Base-by-base conservation (phyloP, 2,329 filamentous ascomycete species). In the Colletotrichum filicis region DNA sequence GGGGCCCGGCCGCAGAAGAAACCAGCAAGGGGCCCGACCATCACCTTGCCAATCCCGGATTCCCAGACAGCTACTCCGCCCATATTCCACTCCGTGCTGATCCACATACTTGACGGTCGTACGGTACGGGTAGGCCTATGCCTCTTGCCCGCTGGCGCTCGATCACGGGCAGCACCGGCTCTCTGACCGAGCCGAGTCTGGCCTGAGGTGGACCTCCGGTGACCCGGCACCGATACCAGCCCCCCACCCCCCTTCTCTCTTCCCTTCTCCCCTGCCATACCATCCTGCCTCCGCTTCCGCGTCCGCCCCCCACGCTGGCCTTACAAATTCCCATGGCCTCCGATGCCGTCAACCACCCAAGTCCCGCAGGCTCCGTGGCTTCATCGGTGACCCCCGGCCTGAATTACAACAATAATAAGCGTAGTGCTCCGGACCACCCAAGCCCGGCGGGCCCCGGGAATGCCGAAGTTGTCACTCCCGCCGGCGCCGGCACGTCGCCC, bases 261-360 rank as follows among this genome's bases (percentile, higher is more conserved):
- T 19, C 58, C 26, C 37, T 16, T 16, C 6, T 16, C 5, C 37
- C 12, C 37, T 16, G 37, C 37, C 37, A 7, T 14, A 42, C 37
- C 26, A 19, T 12, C 28, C 49, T 49, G 24, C 26, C 49, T 5
- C 37, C 66, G 46, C 28, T 42, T 42, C 37, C 37, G 14, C 37
- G 5, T 42, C 26, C 32, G 11, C 24, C n/a, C 60, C 26, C 46
- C 22, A 46, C 35, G 37, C 37, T 26, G 19, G 26, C n/a, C n/a
- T 53, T 28, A 24, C 53, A 24, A 70, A 35, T 56, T 49, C 60
- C 28, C 70, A 73, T 73, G 70, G 70, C 70, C 70, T 53, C 68
- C 68, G 73, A 75, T 74, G 73, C 73, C 58, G 49, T 35, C 32
- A 63, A 52, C 37, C 74, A 75, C 19, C 73, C 74, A 62, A 75